Conservation (phyloP, 371 early-diverging fungal species). For the Saksenaea oblongispora region DNA sequence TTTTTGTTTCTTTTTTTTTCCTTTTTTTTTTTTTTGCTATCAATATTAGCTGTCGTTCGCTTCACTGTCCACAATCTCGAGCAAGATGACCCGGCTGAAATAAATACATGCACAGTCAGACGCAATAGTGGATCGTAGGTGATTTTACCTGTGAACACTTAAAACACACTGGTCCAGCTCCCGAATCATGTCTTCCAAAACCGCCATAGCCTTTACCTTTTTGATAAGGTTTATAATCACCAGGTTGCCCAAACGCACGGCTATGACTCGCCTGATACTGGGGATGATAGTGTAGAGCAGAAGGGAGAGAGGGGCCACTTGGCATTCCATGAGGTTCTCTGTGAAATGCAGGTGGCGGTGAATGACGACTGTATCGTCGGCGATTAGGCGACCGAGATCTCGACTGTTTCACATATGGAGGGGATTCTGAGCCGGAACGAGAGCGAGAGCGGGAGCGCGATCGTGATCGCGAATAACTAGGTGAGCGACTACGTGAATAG, state of each 20-base stretch:
- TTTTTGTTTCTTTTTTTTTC: neutral
- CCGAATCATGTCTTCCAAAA: neutral
- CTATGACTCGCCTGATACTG: neutral
- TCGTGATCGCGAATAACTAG: slow-evolving; percentile 33
- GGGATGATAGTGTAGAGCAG: neutral
- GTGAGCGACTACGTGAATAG: slow-evolving; percentile 19
- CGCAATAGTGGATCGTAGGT: neutral
- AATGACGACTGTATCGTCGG: slow-evolving; percentile 22
- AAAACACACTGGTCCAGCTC: slow-evolving; percentile 5
- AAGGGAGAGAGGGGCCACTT: neutral
- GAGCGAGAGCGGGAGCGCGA: slow-evolving; percentile 19
- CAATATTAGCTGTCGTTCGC: neutral
- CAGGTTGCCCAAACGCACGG: neutral
- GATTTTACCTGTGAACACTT: slow-evolving; percentile 17
- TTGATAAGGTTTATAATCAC: slow-evolving; percentile 3
- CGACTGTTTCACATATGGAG: slow-evolving; percentile 15
- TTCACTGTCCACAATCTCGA: slow-evolving; percentile 8
- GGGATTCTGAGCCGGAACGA: slow-evolving; percentile 15
- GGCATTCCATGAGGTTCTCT: neutral
- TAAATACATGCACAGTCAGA: neutral
- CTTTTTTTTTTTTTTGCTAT: neutral
- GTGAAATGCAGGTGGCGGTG: slow-evolving; percentile 3
- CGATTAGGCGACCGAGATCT: slow-evolving; percentile 47
- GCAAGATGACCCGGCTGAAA: slow-evolving; percentile 15
- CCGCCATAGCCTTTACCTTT: neutral